Evolutionary conservation across 306 rosid species (phyloP), one percentile per base, ranked within the genome.

Genomic region (Begonia fuchsioides): DNA sequence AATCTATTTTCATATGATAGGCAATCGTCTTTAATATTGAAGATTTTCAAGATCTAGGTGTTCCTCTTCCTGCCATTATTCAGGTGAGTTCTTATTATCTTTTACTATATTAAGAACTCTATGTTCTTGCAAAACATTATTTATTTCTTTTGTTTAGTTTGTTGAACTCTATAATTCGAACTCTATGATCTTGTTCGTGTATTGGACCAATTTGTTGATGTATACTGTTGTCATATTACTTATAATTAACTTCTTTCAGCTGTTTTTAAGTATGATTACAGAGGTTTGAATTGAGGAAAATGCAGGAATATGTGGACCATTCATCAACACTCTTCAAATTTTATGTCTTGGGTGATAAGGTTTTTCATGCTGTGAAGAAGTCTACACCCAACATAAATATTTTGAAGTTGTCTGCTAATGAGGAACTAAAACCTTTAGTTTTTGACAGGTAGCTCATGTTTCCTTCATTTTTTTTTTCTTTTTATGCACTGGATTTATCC

Each of bases 261-360:
- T 26, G 35, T 2, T 26, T 26, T 26, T 26, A 26, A 26, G 35
- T 26, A 26, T 26, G 8, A 4, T 26, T 26, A 26, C 35, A 1
- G 35, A 26, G 35, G 35, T 26, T 26, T 26, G 35, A 26, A 26
- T 26, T 20, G 6, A 15, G 58, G 57, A 46, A 54, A 55, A 15
- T 75, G 63, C 77, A 84, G 79, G 97, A 84, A 73, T 90, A 90
- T 11, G 93, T 90, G 72, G 84, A 81, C 54, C 97, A 90, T 68
- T 90, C 94, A 26, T 84, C 95, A 7, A 84, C 74, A 11, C 63
- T 84, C 72, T 84, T 80, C 73, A 81, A 90, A 56, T 81, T 83
- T 56, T 90, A 90, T 38, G 74, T 84, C 49, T 66, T 84, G 72
- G 95, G 92, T 1, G 94, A 81, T 51, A 72, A 84, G 59, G 53